Evolutionary conservation across 2,329 filamentous ascomycete genomes (phyloP), one percentile per base, ranked within the genome.

Genomic region (Chaetomium sp.): DNA sequence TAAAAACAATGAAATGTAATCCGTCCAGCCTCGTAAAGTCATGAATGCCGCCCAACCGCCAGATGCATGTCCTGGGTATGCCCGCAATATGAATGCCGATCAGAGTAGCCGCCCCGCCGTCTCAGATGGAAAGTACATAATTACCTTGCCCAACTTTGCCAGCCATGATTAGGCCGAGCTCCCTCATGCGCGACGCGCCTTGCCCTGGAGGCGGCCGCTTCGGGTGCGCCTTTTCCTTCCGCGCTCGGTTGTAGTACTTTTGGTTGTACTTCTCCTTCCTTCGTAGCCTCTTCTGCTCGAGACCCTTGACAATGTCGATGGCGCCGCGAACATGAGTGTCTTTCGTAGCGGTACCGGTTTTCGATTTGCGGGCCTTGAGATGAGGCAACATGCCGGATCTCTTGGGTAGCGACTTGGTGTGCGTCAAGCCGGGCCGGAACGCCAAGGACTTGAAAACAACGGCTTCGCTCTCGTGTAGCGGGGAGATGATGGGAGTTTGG

Each of bases 301-400:
- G 85, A 9, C 95, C 95, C 77, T 97, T 96, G 78, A 97, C 91
- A 67, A 97, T 99, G 77, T 98, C 95, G 70, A 99, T 96, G 42
- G 95, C 93, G n/a, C 93, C 92, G 68, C 95, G 90, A 10, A 92
- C 85, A 68, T 95, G 92, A 50, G 87, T 79, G 58, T 89, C 84
- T 64, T 79, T 78, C 65, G 72, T 68, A 71, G 72, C 63, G 58
- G 73, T 68, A 70, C 75, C 68, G 68, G 77, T 68, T 67, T 70
- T 72, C 27, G 67, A 47, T 53, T 66, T 72, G 58, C 74, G 74
- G 9, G 56, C 77, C 72, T 82, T 78, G 71, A 80, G 75, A 54
- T 83, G 80, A 42, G 82, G 86, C 75, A 91, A 91, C 67, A 90
- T 84, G 70, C 90, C 91, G 2, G 90, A 87, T 4, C 88, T 88